phyloP scores from a whole-genome alignment of 2,329 filamentous ascomycete genomes.

The Colletotrichum horii region DNA sequence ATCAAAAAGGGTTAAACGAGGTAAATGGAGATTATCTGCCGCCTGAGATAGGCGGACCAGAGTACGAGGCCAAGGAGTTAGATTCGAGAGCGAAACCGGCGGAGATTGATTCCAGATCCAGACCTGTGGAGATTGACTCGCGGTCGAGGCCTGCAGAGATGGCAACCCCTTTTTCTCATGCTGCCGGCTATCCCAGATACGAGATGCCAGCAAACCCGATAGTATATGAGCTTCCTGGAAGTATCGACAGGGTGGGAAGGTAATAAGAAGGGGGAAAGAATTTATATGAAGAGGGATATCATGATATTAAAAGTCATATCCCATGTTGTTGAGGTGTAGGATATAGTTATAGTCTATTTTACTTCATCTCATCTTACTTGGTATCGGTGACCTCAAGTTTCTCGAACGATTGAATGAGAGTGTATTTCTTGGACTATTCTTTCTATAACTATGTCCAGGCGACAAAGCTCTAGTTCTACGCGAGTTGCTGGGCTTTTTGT shows the following conservation, averaged over 20 bases:
- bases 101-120: not conserved
- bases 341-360: not conserved
- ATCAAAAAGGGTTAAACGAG: not conserved
- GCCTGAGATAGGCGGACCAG: not conserved
- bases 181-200: not conserved
- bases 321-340: not conserved
- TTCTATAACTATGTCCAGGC: not conserved
- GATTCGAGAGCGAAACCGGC: not conserved
- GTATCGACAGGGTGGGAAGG: not conserved
- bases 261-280: not conserved
- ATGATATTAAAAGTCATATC: not conserved
- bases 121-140: not conserved
- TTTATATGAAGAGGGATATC: not conserved
- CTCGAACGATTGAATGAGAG: not conserved
- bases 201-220: not conserved
- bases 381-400: not conserved
- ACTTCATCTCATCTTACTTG: not conserved
- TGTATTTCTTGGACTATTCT: not conserved
- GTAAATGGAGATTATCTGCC: not conserved
- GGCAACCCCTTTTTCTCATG: not conserved
- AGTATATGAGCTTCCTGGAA: not conserved
- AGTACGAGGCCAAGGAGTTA: not conserved
- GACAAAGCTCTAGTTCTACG: not conserved
- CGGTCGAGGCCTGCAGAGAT: not conserved
- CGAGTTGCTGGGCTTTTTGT: not conserved